Percentiles rank a stretch among this genome's conserved stretches.
Conservation (phyloP, 2,329 filamentous ascomycete genomes). For the Colletotrichum tropicicola region DNA sequence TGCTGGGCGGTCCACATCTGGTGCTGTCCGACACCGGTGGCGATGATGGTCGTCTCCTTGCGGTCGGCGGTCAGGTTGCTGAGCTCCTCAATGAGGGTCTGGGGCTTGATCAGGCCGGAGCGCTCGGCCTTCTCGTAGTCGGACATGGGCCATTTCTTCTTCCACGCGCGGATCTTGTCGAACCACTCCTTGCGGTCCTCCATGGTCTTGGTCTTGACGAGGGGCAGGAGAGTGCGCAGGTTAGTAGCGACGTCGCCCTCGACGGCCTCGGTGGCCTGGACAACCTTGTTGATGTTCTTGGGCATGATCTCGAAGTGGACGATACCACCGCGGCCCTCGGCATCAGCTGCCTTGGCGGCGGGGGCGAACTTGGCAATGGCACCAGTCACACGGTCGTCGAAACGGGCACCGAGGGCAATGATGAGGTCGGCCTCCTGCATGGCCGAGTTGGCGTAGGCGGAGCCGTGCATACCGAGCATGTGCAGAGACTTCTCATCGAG, state of each 20-base stretch:
- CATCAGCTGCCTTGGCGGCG: constrained; percentile 83
- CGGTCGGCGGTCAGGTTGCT: constrained; percentile 82
- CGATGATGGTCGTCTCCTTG: constrained; percentile 86
- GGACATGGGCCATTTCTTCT: constrained; percentile 85
- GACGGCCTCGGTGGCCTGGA: constrained; percentile 94
- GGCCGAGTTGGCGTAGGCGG: constrained; percentile 96
- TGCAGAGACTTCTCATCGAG: constrained; percentile 93
- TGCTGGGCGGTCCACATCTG: constrained; percentile 99
- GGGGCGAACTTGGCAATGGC: constrained; percentile 89
- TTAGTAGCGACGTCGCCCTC: constrained; percentile 92
- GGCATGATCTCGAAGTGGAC: constrained; percentile 98
- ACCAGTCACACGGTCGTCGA: constrained; percentile 93
- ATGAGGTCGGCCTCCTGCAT: constrained; percentile 98
- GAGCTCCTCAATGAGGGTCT: constrained; percentile 89
- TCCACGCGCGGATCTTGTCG: constrained; percentile 88
- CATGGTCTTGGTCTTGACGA: constrained; percentile 69
- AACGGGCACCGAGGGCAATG: constrained; percentile 91
- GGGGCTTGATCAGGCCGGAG: constrained; percentile 89
- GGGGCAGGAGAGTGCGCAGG: constrained; percentile 77
- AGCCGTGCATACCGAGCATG: constrained; percentile 99
- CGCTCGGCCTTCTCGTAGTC: constrained; percentile 82
- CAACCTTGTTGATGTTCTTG: constrained; percentile 99
- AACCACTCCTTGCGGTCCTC: constrained; percentile 85
- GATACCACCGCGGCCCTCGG: constrained; percentile 89
- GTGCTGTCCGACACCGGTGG: constrained; percentile 96